Evolutionary conservation across 108 stramenopile genomes (phyloP), one percentile per base, ranked within the genome.

Genomic region (Fistulifera pelliculosa): DNA sequence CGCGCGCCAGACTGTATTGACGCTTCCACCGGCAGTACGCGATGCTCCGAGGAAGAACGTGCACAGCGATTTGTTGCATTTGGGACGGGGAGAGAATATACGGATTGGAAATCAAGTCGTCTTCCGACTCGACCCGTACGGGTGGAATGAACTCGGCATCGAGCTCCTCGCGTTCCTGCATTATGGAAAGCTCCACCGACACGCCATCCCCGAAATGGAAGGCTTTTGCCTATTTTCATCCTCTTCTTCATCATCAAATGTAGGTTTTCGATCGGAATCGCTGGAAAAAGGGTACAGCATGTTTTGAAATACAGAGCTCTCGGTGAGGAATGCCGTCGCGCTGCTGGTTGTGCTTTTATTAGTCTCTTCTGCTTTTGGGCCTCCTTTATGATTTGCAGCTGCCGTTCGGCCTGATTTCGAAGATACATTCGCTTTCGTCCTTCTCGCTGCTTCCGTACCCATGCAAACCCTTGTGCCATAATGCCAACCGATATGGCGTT

Each of bases 21-120:
- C 91, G 52, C 47, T 71, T 83, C 91, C 91, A 93, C 45, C 69
- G 68, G 53, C 79, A 81, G 58, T 75, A 87, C 50, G 70, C 60
- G 18, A 89, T 70, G 0, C 76, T 69, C 35, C 60, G 58, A 4
- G 91, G 91, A 11, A 93, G 47, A 1, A 64, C 82, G n/a, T 65
- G 54, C 17, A 53, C 60, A 26, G 69, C 71, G n/a, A 91, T 62
- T 27, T 68, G 58, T 21, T 74, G 61, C 70, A 74, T 74, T 44
- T 79, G 67, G 2, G 45, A 44, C 27, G 42, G 47, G n/a, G 24
- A 58, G 14, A 79, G 47, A 47, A 76, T 64, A 52, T 61, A 68
- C 16, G 73, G 54, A 57, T 27, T 17, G 25, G 35, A 8, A 5
- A 0, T 25, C 27, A 44, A 51, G 3, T 41, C 61, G 10, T 53